Base-by-base conservation (phyloP, 2,329 filamentous ascomycete genomes). In the Penicillium polonicum region DNA sequence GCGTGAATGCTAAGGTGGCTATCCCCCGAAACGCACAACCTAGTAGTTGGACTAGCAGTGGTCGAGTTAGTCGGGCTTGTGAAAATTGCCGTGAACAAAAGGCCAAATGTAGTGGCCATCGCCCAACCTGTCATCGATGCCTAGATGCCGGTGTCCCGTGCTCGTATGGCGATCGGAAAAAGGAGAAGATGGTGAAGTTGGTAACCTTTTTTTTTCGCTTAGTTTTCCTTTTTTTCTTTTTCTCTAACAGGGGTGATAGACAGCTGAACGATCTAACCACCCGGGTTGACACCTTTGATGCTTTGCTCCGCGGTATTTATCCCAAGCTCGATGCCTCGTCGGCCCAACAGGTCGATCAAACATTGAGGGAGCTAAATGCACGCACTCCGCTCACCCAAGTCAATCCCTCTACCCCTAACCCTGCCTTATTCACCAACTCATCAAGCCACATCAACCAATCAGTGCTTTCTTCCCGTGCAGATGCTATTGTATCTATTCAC, bases 11-110 rank as follows among this genome's bases (percentile, higher is more conserved):
- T 9, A 73, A 72, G 61, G 70, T 73, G 9, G 55, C 67, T 25
- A 73, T 73, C 13, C 69, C 71, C 13, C 64, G 71, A 35, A 65
- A 63, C n/a, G 50, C 61, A 10, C 65, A 62, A 33, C 41, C 67
- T 25, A 64, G 55, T 57, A 62, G 41, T 51, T 66, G 60, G 60
- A 66, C 64, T 42, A 68, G 52, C 48, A 69, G 65, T 29, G 70
- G 70, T 52, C 70, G 73, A 33, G 71, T 74, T 41, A 72, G 72
- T 55, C 71, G 69, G 35, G 77, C 77, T 5, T 79, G 77, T 55
- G 76, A 79, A 61, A 75, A 74, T 52, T 79, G 77, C 60, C 75
- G 77, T 12, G 73, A 77, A 42, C 72, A 77, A 51, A 79, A 79
- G 64, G 77, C 75, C 54, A 79, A 79, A 67, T 79, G 77, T 66